Base-by-base conservation (phyloP, 345 rosid genomes). In the Odontarrhena argentea region DNA sequence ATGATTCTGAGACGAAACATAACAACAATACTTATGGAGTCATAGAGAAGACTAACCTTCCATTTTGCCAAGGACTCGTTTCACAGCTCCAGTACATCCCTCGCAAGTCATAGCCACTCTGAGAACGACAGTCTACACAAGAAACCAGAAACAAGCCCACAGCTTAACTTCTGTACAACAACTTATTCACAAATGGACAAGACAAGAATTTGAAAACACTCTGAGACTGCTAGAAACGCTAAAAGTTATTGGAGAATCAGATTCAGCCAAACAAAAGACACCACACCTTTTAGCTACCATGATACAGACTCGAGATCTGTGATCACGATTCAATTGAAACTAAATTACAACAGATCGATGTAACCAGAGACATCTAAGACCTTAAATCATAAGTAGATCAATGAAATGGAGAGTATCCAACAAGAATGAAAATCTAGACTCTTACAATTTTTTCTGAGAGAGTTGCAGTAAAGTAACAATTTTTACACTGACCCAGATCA, bases 51-150 rank as follows among this genome's bases (percentile, higher is more conserved):
- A 26, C 73, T 22, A 61, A 74, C 77, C 96, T 79, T 93, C 92
- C 97, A 93, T 85, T 76, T 88, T 90, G 0, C 85, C 88, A 42
- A 90, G 79, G 55, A 90, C 98, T 80, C 98, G 78, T 76, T 82
- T 88, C 62, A 93, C 97, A 60, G 97, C 91, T 45, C 97, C 97
- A 14, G 76, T 83, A 32, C 97, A 90, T 70, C 94, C 97, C 51
- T 82, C 77, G 7, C 96, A 93, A 46, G 94, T 77, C 98, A 93
- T 93, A 7, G 82, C 90, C 62, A 90, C 98, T 77, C 83, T 88
- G 45, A 93, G 91, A 59, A 87, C 94, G 65, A 84, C 91, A 4
- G 90, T 89, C 96, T 93, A 67, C 44, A 53, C 9, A 3, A 9
- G n/a, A 26, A n/a, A n/a, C n/a, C n/a, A n/a, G n/a, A n/a, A n/a